Conservation (phyloP, 2,329 filamentous ascomycete species). For the Pseudocercospora crystallina region DNA sequence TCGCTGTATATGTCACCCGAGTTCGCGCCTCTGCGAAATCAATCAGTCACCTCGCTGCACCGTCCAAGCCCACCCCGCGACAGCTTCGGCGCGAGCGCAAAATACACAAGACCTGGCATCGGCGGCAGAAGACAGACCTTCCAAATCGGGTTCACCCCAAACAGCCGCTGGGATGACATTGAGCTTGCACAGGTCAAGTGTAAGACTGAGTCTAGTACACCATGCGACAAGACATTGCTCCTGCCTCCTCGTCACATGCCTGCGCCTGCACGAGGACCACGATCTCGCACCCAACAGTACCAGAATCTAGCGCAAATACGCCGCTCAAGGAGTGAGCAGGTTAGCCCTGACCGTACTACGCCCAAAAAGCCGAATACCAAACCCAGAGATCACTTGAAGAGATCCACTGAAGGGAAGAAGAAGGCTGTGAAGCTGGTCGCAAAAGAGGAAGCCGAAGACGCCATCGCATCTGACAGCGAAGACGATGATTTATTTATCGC, state of each 20-base stretch:
- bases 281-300: neutral
- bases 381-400: no score
- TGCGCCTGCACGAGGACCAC: neutral
- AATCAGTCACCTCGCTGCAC: constrained; percentile 14
- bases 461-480: constrained; percentile 25
- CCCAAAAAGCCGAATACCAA: no score
- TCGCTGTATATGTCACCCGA: constrained; percentile 12
- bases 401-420: neutral
- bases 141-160: neutral
- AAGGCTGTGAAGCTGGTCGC: constrained; percentile 1
- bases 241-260: no score
- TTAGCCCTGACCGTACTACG: neutral
- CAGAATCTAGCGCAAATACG: neutral
- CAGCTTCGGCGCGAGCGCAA: neutral
- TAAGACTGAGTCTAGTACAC: neutral
- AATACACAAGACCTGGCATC: neutral
- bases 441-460: constrained; percentile 12
- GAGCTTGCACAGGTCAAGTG: constrained; percentile 8
- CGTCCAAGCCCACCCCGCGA: constrained; percentile 1
- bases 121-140: constrained; percentile 10
- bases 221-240: neutral
- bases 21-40: constrained; percentile 2
- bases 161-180: constrained; percentile 13
- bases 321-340: constrained; percentile 6
- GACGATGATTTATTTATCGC: constrained; percentile 2